Percentiles rank a stretch among this genome's conserved stretches.
Conservation (phyloP, 371 early-diverging fungal species). For the Mucor irregularis region DNA sequence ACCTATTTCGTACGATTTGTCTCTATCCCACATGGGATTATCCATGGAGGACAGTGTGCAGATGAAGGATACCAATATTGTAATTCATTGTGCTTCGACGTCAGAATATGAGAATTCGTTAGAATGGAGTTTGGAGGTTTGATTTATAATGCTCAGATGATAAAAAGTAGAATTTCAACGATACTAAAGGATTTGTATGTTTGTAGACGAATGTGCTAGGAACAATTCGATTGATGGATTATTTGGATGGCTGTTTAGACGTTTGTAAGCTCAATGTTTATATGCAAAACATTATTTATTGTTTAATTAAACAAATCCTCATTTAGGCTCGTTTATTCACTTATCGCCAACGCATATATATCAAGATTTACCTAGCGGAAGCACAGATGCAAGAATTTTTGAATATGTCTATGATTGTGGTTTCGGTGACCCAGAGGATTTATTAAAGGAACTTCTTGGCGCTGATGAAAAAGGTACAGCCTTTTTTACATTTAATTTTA, state of each 20-base stretch:
- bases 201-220: constrained; percentile 51
- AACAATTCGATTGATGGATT: constrained; percentile 51
- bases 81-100: constrained; percentile 55
- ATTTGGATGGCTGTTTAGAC: constrained; percentile 33
- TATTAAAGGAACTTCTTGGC: constrained; percentile 37
- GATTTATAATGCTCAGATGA: background rate
- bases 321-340: constrained; percentile 26
- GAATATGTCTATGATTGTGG: constrained; percentile 50
- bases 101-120: constrained; percentile 47
- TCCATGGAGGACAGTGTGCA: constrained; percentile 39
- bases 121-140: constrained; percentile 52
- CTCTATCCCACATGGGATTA: constrained; percentile 44
- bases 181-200: background rate
- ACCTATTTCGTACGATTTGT: constrained; percentile 48
- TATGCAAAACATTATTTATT: background rate
- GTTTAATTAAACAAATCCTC: background rate
- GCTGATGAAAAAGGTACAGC: constrained; percentile 39
- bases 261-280: constrained; percentile 19
- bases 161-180: background rate
- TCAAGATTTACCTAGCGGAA: constrained; percentile 23
- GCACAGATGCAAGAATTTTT: constrained; percentile 19
- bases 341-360: constrained; percentile 29
- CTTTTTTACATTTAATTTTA: constrained; percentile 1
- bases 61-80: constrained; percentile 39
- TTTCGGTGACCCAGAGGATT: constrained; percentile 47